Conservation (phyloP, 192 early-diverging fungal species). For the Lobosporangium transversale region DNA sequence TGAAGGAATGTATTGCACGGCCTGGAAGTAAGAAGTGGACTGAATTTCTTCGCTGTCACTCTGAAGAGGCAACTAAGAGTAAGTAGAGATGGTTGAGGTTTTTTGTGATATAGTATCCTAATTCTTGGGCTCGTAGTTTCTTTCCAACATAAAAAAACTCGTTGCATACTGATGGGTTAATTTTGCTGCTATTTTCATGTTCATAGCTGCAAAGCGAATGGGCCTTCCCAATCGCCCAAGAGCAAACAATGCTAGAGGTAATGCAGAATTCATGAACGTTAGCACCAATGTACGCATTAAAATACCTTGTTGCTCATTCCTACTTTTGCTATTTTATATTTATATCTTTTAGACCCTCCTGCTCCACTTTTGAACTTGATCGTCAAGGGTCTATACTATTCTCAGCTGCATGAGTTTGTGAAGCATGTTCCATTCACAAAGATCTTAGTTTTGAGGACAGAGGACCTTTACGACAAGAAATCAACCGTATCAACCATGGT, state of each 20-base stretch:
- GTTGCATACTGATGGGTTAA: too few relatives aligned
- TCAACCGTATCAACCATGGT: conserved; percentile 51
- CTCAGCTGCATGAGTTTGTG: conserved; percentile 50
- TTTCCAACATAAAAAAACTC: too few relatives aligned
- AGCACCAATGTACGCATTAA: neutral
- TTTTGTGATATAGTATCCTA: too few relatives aligned
- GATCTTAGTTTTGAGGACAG: conserved; percentile 45
- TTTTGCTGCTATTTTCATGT: too few relatives aligned
- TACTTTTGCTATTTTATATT: neutral
- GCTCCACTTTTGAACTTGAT: conserved; percentile 40
- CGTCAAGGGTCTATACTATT: conserved; percentile 51
- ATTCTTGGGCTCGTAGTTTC: neutral
- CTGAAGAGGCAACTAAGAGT: conserved; percentile 44
- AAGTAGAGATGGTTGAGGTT: too few relatives aligned
- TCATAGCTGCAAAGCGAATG: conserved; percentile 45
- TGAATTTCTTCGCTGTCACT: conserved; percentile 43
- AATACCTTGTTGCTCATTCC: neutral
- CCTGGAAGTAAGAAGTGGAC: conserved; percentile 49
- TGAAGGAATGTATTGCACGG: conserved; percentile 49
- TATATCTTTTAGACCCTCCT: conserved; percentile 25
- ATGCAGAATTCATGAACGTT: neutral
- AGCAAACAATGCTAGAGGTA: conserved; percentile 45
- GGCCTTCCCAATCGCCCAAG: conserved; percentile 44
- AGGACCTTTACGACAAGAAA: conserved; percentile 44
- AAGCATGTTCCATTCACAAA: conserved; percentile 52